Evolutionary conservation across 2,329 filamentous ascomycete species (phyloP), one percentile per base, ranked within the genome.

Genomic region (Penicillium sp.): DNA sequence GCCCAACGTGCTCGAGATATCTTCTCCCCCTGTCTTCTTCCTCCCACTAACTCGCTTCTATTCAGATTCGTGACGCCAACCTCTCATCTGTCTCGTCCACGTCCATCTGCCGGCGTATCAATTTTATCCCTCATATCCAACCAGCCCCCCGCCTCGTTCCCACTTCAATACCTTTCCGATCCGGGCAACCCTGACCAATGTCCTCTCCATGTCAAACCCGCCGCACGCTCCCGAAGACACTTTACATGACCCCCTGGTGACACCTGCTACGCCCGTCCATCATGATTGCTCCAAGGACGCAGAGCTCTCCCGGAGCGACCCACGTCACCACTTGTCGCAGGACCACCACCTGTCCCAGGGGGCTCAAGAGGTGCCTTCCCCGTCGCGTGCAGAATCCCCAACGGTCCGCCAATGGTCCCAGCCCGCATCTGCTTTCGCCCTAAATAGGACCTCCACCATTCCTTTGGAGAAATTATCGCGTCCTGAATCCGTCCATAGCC

Each of bases 141-240:
- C 51, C 53, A 36, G 25, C 44, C 39, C 36, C 46, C 22, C 22
- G 20, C 24, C 22, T 41, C 42, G 49, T 48, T 48, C 50, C 35
- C 49, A 48, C 51, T 60, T 59, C 48, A 49, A 50, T 58, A 56
- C 54, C 51, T 45, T 60, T 56, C 57, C 51, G 53, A 56, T 27
- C 58, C 58, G 56, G 65, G 64, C 60, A 63, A 58, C 55, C 63
- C 63, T 71, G 68, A 74, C 75, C 73, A 75, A 78, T 79, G 76
- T 77, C 67, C 70, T 73, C 71, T 70, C 69, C 76, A 79, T 79
- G 76, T 78, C 76, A 74, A 75, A 67, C 51, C 69, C 70, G 69
- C 67, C 70, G 69, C 69, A 72, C 66, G 73, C 69, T 66, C 61
- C 70, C 62, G 70, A 70, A 67, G 61, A 72, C 62, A 64, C 69